A percentile compares a stretch with the other conserved stretches of the same genome.
phyloP scores from a whole-genome alignment of 306 rosid species.

The Arachis hypogaea region DNA sequence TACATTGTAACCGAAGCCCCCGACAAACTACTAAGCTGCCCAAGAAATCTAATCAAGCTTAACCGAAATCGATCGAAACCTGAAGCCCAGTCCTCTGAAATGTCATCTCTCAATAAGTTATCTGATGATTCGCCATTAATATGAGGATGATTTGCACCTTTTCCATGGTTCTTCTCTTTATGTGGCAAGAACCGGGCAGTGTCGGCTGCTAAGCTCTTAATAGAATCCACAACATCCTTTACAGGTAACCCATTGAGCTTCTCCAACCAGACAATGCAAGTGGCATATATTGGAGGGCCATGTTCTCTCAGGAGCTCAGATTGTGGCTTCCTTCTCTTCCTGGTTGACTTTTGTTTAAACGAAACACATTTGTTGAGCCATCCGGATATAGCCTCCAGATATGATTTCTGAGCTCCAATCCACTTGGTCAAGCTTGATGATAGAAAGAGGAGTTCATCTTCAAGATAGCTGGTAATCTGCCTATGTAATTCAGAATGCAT shows the following conservation, averaged over 20 bases:
- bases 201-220: slow-evolving; percentile 64
- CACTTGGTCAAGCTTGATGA: slow-evolving; percentile 73
- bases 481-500: slow-evolving; percentile 66
- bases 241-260: slow-evolving; percentile 44
- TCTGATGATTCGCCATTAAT: slow-evolving; percentile 50
- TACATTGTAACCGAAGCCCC: slow-evolving; percentile 67
- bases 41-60: slow-evolving; percentile 61
- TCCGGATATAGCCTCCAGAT: slow-evolving; percentile 65
- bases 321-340: slow-evolving; percentile 50
- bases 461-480: slow-evolving; percentile 70
- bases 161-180: slow-evolving; percentile 70
- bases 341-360: slow-evolving; percentile 54
- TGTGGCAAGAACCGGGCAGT: slow-evolving; percentile 65
- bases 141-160: slow-evolving; percentile 48
- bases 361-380: slow-evolving; percentile 83
- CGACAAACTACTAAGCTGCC: slow-evolving; percentile 59
- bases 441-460: slow-evolving; percentile 63
- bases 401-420: slow-evolving; percentile 80
- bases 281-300: slow-evolving; percentile 84
- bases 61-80: slow-evolving; percentile 64
- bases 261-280: slow-evolving; percentile 70
- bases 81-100: slow-evolving; percentile 55
- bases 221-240: slow-evolving; percentile 64
- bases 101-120: slow-evolving; percentile 55
- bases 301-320: slow-evolving; percentile 3